Percentiles rank a stretch among this genome's conserved stretches.
Evolutionary conservation across 192 early-diverging fungal species (phyloP).

Genomic region (Linnemannia exigua): DNA sequence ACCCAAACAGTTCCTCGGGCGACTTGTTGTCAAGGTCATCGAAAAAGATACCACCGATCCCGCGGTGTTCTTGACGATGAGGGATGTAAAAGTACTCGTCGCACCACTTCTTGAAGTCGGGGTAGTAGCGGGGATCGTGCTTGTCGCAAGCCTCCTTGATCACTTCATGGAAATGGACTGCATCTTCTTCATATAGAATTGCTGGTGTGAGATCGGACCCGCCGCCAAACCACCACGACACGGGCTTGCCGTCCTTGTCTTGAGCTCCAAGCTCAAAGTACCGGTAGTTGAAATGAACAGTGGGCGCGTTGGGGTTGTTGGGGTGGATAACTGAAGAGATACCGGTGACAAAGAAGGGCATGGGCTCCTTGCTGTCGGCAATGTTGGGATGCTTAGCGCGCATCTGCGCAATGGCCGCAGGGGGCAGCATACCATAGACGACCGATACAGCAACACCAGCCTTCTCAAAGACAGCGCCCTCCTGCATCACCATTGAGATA

Average conservation of each 20-base stretch:
- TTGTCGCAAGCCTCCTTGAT: constrained; percentile 94
- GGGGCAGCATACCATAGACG: constrained; percentile 88
- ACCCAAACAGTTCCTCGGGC: constrained; percentile 84
- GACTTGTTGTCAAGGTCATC: constrained; percentile 89
- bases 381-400: constrained; percentile 81
- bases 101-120: constrained; percentile 95
- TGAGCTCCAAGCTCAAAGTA: constrained; percentile 91
- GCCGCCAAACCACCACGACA: constrained; percentile 96
- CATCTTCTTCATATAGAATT: constrained; percentile 93
- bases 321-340: constrained; percentile 95
- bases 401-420: constrained; percentile 88
- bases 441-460: constrained; percentile 95
- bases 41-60: constrained; percentile 99
- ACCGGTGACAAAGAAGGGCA: constrained; percentile 90
- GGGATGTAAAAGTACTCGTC: constrained; percentile 93
- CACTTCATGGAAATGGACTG: constrained; percentile 90
- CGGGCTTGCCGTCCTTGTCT: constrained; percentile 69
- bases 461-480: constrained; percentile 95
- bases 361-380: constrained; percentile 61
- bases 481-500: constrained; percentile 91
- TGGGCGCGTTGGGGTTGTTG: constrained; percentile 94
- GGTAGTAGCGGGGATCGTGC: constrained; percentile 87
- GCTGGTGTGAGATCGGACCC: constrained; percentile 95
- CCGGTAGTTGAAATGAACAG: constrained; percentile 96
- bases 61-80: constrained; percentile 91